Base-by-base conservation (phyloP, 805 yeast genomes). In the Scheffersomyces lignosus region DNA sequence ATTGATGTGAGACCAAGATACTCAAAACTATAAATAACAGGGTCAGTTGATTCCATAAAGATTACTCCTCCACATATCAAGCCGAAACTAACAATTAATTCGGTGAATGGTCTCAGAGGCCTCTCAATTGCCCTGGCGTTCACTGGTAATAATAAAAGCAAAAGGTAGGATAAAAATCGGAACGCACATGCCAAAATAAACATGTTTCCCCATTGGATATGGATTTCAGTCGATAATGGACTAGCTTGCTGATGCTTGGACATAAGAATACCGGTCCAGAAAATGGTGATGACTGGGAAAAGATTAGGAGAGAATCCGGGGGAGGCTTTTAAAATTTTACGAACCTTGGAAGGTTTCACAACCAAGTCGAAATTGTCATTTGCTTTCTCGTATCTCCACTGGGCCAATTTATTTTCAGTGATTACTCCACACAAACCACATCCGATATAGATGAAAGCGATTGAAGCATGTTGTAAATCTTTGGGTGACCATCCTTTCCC, bases 251-350 rank as follows among this genome's bases (percentile, higher is more conserved):
- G 81, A 62, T 93, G 99, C 60, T 84, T 87, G 1, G 97, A 89
- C 99, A 93, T 93, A 44, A 93, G 71, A 10, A 83, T 74, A 18
- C 99, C 99, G 1, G 98, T 93, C 96, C 96, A 93, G 65, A 87
- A 93, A 23, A 93, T 86, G 2, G 95, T 88, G 47, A 93, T 77
- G 1, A 87, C 81, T 3, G 98, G 97, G 77, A 93, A 88, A 23
- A 97, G 97, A 58, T 93, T 93, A 46, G 95, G 90, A 1, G 95
- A 83, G 59, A 70, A 86, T 0, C 95, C 95, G 2, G 90, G 90
- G 1, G 83, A 62, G 9, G 68, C 67, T 40, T 62, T 65, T 3
- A 45, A 18, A 14, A 58, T 48, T 2, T 20, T 20, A 7, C 24
- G 9, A 7, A 20, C 24, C 24, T 20, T 20, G 10, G 24, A 20